Conservation (phyloP, 345 rosid species). For the Rhodamnia argentea region DNA sequence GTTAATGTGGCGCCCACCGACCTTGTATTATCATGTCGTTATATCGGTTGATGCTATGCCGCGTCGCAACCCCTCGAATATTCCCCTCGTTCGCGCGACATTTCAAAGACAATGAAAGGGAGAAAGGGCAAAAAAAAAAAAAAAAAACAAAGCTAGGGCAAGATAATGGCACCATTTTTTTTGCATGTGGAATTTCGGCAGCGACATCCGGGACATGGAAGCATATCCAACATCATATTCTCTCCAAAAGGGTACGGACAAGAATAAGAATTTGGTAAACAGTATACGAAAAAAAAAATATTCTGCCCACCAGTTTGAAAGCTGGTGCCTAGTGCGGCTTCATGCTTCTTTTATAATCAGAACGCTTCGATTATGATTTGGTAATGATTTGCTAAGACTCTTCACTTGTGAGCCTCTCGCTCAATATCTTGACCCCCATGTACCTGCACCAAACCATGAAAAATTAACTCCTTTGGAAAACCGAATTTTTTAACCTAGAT, state of each 20-base stretch:
- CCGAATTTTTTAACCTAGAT: not conserved
- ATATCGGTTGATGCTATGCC: too few relatives aligned
- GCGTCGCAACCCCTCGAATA: not conserved
- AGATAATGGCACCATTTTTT: not conserved
- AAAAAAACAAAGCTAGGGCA: not conserved
- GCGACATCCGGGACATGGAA: not conserved
- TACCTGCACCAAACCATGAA: slow-evolving; percentile 26
- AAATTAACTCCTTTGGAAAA: not conserved
- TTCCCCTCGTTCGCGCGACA: not conserved
- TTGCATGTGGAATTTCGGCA: not conserved
- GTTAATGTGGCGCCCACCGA: not conserved
- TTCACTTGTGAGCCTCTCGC: slow-evolving; percentile 23
- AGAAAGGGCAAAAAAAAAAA: not conserved
- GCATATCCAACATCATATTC: not conserved
- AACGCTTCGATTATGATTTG: not conserved
- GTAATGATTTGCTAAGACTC: not conserved
- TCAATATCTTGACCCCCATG: slow-evolving; percentile 42
- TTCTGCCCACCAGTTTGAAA: not conserved
- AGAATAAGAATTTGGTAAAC: not conserved
- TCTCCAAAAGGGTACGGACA: not conserved
- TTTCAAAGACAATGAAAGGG: not conserved
- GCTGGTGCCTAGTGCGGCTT: not conserved
- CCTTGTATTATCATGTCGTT: too few relatives aligned
- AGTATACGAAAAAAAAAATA: not conserved
- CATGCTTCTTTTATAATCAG: not conserved